These are phyloP conservation scores for Golovinomyces cichoracearum DNA, from an alignment of 2,329 filamentous ascomycete genomes.

Conservation along the genomic window DNA sequence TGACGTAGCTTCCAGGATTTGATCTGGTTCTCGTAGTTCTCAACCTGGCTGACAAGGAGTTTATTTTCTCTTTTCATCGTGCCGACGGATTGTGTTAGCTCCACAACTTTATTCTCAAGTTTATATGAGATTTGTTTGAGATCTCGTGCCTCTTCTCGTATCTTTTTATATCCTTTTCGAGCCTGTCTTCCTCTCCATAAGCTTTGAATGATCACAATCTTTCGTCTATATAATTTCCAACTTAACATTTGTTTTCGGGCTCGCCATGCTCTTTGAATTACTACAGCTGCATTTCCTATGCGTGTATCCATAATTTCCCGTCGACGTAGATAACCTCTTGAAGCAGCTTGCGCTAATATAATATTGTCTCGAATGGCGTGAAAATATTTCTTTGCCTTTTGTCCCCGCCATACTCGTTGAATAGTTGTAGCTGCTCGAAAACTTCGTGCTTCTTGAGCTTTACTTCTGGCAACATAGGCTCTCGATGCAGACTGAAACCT, in stretches of 20 bases:
- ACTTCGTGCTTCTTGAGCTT: constrained; percentile 55
- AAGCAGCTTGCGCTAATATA: constrained; percentile 64
- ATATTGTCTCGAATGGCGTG: constrained; percentile 55
- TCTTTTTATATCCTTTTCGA: constrained; percentile 60
- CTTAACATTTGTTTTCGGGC: constrained; percentile 48
- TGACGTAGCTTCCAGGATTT: constrained; percentile 88
- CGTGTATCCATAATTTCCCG: constrained; percentile 85
- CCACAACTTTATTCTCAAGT: constrained; percentile 97
- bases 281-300: constrained; percentile 66
- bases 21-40: constrained; percentile 88
- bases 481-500: constrained; percentile 53
- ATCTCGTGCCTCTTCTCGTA: constrained; percentile 88
- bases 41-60: constrained; percentile 58
- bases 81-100: constrained; percentile 80
- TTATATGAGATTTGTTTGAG: constrained; percentile 99
- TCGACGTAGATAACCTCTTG: constrained; percentile 76
- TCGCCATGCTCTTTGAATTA: constrained; percentile 80
- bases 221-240: constrained; percentile 74
- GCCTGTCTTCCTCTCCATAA: constrained; percentile 71
- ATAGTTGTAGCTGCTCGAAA: constrained; percentile 79
- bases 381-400: constrained; percentile 67
- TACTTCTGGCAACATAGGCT: constrained; percentile 51
- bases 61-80: constrained; percentile 91
- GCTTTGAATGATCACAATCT: constrained; percentile 72
- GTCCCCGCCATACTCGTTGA: constrained; percentile 80